Base-by-base conservation (phyloP, 163 green algal genomes). In the Chlamydomonas reinhardtii region DNA sequence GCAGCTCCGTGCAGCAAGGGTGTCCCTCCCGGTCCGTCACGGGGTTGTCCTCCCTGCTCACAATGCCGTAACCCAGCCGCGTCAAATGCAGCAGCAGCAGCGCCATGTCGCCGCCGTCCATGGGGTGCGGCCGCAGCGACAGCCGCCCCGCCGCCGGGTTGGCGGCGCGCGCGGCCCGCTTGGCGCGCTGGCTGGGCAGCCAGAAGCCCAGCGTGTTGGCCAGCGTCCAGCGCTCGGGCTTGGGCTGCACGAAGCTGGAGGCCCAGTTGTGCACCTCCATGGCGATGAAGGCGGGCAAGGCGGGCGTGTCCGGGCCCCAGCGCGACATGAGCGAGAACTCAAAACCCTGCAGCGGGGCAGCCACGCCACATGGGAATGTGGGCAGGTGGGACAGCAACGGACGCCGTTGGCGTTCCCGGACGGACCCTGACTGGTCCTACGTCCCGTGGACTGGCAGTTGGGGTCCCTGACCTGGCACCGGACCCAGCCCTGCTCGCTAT, bases 21-120 rank as follows among this genome's bases (percentile, higher is more conserved):
- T 56, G 61, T 22, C 19, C 75, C 61, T 73, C 75, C 2, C 8
- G 31, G 24, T 73, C 75, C 27, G 64, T 39, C 17, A 54, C 48
- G 4, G 76, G 76, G 65, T 84, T 84, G 65, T 75, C 65, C 65
- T 84, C 76, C 39, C 65, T 54, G 8, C 35, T 52, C 37, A 84
- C 76, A 0, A 75, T 19, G 12, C 35, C 76, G 39, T 84, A 84
- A 19, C 76, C 76, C 37, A 84, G 66, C 64, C 65, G 64, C 29
- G 76, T 65, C 39, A 84, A 29, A 39, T 84, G 76, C 64, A 74
- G 39, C 4, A 84, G 68, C 64, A 84, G n/a, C n/a, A 84, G 65
- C 62, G 62, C 34, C 62, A 84, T 34, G 24, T 75, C 65, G 39
- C 64, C 76, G n/a, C 29, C 64, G 76, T 74, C 52, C 37, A 84